These are phyloP conservation scores for Saturnispora saitoi DNA, from an alignment of 805 yeast genomes.

Conservation along the genomic window DNA sequence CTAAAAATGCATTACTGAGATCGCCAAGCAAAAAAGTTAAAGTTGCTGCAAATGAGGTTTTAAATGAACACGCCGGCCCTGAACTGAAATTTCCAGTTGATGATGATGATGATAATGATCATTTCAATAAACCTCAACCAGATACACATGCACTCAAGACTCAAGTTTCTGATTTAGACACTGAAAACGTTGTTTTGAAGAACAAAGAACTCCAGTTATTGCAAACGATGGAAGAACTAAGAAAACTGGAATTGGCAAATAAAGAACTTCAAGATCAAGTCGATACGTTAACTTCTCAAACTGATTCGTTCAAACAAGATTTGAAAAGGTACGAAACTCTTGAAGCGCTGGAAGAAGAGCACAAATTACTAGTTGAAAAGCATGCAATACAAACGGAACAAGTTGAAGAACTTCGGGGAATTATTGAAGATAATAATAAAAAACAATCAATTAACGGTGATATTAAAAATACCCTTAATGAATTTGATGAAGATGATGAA, in stretches of 20 bases:
- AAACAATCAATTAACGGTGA: conserved; percentile 8
- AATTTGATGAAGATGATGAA: conserved; percentile 5
- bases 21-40: conserved; percentile 11
- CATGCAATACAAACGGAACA: conserved; percentile 6
- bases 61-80: conserved; percentile 11
- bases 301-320: background rate
- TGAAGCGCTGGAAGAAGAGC: conserved; percentile 9
- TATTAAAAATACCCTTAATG: background rate
- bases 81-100: conserved; percentile 12
- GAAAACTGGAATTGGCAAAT: conserved; percentile 4
- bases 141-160: background rate
- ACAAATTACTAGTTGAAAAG: conserved; percentile 1
- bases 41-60: conserved; percentile 13
- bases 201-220: background rate
- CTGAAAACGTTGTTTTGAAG: conserved; percentile 9
- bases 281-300: conserved; percentile 3
- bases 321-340: conserved; percentile 5
- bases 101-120: background rate
- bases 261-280: conserved; percentile 4
- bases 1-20: conserved; percentile 11
- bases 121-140: background rate
- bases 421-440: conserved; percentile 9
- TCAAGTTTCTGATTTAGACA: conserved; percentile 5
- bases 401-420: conserved; percentile 8
- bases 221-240: background rate